Base-by-base conservation (phyloP, 768 basidiomycete genomes). In the Serendipita sp. region DNA sequence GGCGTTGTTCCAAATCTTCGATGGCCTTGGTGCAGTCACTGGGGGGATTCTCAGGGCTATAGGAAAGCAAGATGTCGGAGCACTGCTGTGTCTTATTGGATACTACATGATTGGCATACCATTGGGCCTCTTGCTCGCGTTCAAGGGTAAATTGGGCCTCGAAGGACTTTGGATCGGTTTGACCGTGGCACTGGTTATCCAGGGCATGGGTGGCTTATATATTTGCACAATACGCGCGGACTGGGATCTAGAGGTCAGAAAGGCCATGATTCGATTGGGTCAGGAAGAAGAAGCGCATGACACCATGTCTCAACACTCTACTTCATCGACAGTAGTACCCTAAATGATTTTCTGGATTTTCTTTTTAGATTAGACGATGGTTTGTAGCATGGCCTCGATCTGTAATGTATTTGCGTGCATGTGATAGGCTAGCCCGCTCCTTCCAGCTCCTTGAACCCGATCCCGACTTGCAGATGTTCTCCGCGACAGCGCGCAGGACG, bases 121-220 rank as follows among this genome's bases (percentile, higher is more conserved):
- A 0, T 76, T 90, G 51, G 93, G 89, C 13, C 74, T 92, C 62
- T 88, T 81, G 74, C 83, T 94, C 3, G 79, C 88, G 2, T 92
- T 93, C 76, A 76, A 75, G 62, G 72, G 71, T 10, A 72, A 76
- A 44, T 78, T 81, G 72, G 83, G 77, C 0, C 76, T 96, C 11
- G 75, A 78, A 18, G 93, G 93, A 0, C 79, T 96, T 15, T 96
- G 92, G 93, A 78, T 87, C 45, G 92, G 92, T 13, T 75, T 94
- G 45, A 88, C 88, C 0, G 71, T 81, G 3, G 83, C 87, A 1
- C 76, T 91, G 60, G 73, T 83, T 13, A 84, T 60, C 35, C 24
- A 28, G n/a, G 56, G 56, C 16, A 3, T 60, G 3, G 34, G 16
- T 60, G 56, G 56, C 24, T 35, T 60, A 7, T 60, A 60, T 28